A percentile compares a stretch with the other conserved stretches of the same genome.
Evolutionary conservation across 192 early-diverging fungal species (phyloP).

Genomic region (Coemansia sp.): DNA sequence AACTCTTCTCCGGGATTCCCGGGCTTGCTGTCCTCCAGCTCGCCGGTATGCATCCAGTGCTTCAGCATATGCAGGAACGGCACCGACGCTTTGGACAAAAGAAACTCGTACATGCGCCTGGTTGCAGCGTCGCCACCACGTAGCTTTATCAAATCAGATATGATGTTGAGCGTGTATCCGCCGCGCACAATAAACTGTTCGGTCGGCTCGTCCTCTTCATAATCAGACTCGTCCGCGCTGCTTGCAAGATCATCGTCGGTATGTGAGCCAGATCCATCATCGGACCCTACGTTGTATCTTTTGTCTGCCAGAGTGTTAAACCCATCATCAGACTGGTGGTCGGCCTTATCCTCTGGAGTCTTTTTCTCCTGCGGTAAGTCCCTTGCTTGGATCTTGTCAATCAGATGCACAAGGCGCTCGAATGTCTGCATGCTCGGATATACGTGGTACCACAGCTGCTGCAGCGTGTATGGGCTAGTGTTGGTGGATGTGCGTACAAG

Average conservation of each 20-base stretch:
- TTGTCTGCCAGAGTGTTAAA: constrained; percentile 30
- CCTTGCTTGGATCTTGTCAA: constrained; percentile 50
- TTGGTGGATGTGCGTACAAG: constrained; percentile 66
- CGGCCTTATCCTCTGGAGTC: not conserved
- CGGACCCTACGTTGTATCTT: constrained; percentile 19
- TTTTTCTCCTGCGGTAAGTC: constrained; percentile 33
- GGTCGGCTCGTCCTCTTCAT: constrained; percentile 21
- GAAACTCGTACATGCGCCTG: constrained; percentile 76
- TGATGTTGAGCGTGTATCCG: constrained; percentile 75
- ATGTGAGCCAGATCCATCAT: constrained; percentile 7
- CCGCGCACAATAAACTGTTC: constrained; percentile 68
- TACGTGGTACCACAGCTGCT: constrained; percentile 90
- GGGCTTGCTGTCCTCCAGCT: constrained; percentile 72
- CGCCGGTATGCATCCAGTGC: constrained; percentile 88
- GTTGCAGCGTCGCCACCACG: constrained; percentile 65
- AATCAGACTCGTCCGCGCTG: constrained; percentile 21
- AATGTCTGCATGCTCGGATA: constrained; percentile 71
- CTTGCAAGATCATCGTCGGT: not conserved
- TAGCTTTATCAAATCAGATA: constrained; percentile 66
- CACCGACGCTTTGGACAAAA: constrained; percentile 75
- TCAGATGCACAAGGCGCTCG: constrained; percentile 58
- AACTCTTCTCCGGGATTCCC: constrained; percentile 77
- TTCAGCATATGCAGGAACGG: constrained; percentile 85
- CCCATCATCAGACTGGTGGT: constrained; percentile 26
- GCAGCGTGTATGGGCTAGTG: constrained; percentile 74